Conservation (phyloP, 768 basidiomycete species). For the Mycena kentingensis region DNA sequence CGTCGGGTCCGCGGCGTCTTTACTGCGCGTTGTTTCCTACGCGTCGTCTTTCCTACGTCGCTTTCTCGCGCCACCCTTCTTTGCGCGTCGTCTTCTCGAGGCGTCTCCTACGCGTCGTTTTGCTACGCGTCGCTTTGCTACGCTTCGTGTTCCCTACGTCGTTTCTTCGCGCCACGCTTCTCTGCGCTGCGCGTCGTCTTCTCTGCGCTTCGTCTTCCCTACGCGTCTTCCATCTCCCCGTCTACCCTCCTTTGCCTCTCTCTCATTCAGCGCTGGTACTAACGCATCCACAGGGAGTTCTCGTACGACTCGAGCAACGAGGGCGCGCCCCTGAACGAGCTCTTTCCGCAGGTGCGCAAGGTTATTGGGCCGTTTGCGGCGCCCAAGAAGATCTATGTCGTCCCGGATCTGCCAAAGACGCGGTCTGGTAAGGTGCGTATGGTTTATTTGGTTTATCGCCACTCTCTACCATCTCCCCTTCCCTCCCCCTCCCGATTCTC, state of each 20-base stretch:
- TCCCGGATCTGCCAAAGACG: slow-evolving; percentile 89
- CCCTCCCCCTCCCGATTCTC: neutral
- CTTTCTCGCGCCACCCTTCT: no score
- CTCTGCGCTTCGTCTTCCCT: neutral
- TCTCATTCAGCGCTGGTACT: neutral
- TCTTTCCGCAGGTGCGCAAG: slow-evolving; percentile 93
- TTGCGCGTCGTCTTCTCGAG: no score
- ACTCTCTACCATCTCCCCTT: no score
- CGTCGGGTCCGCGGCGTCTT: no score
- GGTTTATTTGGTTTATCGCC: no score
- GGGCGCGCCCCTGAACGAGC: slow-evolving; percentile 74
- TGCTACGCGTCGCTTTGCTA: no score
- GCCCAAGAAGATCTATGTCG: slow-evolving; percentile 89
- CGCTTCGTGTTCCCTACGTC: no score
- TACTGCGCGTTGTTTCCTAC: neutral
- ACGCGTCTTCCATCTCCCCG: neutral
- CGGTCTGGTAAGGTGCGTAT: slow-evolving; percentile 82
- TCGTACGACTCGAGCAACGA: slow-evolving; percentile 72
- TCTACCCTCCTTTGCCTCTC: neutral
- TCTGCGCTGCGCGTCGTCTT: no score
- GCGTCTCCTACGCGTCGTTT: no score
- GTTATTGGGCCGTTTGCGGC: slow-evolving; percentile 97
- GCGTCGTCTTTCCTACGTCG: neutral
- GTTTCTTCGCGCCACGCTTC: no score
- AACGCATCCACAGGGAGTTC: slow-evolving; percentile 66